Percentiles rank a stretch among this genome's conserved stretches.
phyloP scores from a whole-genome alignment of 345 rosid species.

The thale cress (Arabidopsis thaliana) region DNA sequence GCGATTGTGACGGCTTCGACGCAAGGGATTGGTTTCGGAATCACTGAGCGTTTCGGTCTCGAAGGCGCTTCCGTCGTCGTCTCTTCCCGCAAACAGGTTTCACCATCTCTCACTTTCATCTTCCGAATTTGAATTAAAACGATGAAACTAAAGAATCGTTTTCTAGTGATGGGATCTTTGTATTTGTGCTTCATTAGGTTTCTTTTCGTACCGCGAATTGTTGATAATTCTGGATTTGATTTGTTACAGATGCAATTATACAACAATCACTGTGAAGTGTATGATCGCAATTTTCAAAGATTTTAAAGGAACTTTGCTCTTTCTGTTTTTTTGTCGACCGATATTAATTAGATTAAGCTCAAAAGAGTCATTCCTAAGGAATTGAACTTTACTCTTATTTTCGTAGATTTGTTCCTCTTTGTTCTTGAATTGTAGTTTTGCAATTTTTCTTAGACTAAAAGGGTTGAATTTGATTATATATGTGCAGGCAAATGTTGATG shows the following conservation, averaged over 20 bases:
- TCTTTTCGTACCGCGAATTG: not conserved
- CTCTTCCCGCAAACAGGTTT: slow-evolving; percentile 51
- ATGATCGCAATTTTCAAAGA: not conserved
- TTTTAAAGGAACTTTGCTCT: not conserved
- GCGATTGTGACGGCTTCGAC: slow-evolving; percentile 95
- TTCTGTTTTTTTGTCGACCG: too few relatives aligned
- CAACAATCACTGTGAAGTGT: not conserved
- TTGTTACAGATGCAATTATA: not conserved
- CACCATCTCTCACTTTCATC: not conserved
- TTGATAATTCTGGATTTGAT: not conserved
- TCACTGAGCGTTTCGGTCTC: slow-evolving; percentile 75
- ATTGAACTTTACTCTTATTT: too few relatives aligned
- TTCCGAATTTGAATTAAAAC: not conserved
- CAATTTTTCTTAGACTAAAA: not conserved
- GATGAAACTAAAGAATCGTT: not conserved
- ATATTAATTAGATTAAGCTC: too few relatives aligned
- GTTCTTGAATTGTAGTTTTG: not conserved
- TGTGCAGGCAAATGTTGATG: slow-evolving; percentile 78
- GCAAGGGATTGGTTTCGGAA: slow-evolving; percentile 86
- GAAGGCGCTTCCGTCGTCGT: slow-evolving; percentile 60
- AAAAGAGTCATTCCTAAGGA: too few relatives aligned
- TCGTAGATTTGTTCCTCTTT: too few relatives aligned
- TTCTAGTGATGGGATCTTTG: slow-evolving; percentile 14
- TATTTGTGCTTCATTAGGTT: not conserved
- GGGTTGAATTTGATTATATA: not conserved